A percentile compares a stretch with the other conserved stretches of the same genome.
These are phyloP conservation scores for Dothideomycetidae sp. DNA, from an alignment of 2,329 filamentous ascomycete genomes.

Conservation along the genomic window DNA sequence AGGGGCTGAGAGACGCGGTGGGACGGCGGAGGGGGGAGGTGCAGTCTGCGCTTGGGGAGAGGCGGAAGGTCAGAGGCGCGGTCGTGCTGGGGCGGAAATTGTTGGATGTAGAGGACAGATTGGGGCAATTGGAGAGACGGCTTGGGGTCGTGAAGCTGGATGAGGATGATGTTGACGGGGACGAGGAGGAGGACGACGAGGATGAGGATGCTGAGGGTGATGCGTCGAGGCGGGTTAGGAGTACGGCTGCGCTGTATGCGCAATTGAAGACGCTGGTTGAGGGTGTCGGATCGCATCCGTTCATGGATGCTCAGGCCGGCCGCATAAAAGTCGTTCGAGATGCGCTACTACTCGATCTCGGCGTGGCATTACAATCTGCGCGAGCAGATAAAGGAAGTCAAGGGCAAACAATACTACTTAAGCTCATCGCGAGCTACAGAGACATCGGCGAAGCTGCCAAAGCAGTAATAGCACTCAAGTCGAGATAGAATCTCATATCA, in stretches of 20 bases:
- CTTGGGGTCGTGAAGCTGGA: conserved; percentile 37
- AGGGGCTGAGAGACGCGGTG: conserved; percentile 56
- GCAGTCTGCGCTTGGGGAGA: conserved; percentile 47
- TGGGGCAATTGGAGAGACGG: conserved; percentile 48
- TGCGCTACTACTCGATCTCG: conserved; percentile 51
- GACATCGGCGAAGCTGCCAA: conserved; percentile 47
- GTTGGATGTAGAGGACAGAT: conserved; percentile 51
- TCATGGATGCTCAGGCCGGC: conserved; percentile 42
- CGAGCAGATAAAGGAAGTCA: conserved; percentile 25
- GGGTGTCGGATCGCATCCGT: conserved; percentile 47
- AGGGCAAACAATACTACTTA: conserved; percentile 35
- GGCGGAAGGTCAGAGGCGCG: conserved; percentile 46
- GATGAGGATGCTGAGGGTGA: conserved; percentile 22
- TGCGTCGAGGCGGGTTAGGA: conserved; percentile 32
- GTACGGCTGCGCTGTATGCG: conserved; percentile 44
- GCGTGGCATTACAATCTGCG: conserved; percentile 46
- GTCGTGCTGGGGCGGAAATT: conserved; percentile 49
- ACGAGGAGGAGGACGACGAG: conserved; percentile 16
- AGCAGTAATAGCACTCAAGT: conserved; percentile 42
- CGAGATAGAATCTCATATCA: conserved; percentile 13
- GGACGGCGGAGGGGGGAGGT: conserved; percentile 50
- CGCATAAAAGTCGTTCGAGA: conserved; percentile 45
- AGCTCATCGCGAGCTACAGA: conserved; percentile 45
- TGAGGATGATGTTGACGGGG: conserved; percentile 18
- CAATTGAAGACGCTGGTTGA: conserved; percentile 39